These are phyloP conservation scores for Ophiostoma populinum DNA, from an alignment of 2,329 filamentous ascomycete species.

Conservation along the genomic window DNA sequence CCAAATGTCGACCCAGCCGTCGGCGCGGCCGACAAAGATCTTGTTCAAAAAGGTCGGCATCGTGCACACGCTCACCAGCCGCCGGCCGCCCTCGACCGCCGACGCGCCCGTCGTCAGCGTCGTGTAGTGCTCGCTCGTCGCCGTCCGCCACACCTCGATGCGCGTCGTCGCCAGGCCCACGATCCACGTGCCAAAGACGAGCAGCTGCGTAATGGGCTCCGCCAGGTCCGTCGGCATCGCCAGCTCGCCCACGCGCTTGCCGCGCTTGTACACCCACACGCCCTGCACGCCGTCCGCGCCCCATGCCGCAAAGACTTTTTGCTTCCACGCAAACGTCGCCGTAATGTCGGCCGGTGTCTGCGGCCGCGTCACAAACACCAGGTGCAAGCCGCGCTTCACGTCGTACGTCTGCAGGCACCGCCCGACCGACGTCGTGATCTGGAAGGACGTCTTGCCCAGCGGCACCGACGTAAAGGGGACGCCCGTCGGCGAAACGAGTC, in stretches of 20 bases:
- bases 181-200: slow-evolving; percentile 84
- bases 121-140: slow-evolving; percentile 76
- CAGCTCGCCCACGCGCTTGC: slow-evolving; percentile 66
- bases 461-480: slow-evolving; percentile 84
- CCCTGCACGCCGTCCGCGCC: slow-evolving; percentile 43
- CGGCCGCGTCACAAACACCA: slow-evolving; percentile 84
- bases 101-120: slow-evolving; percentile 46
- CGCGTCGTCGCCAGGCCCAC: slow-evolving; percentile 58
- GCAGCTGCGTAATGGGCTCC: slow-evolving; percentile 58
- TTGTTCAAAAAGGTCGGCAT: slow-evolving; percentile 97
- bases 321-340: slow-evolving; percentile 73
- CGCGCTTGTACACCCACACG: slow-evolving; percentile 82
- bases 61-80: slow-evolving; percentile 65
- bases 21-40: slow-evolving; percentile 70
- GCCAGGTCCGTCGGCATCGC: slow-evolving; percentile 45
- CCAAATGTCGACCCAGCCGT: slow-evolving; percentile 93
- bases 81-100: slow-evolving; percentile 37
- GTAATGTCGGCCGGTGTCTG: slow-evolving; percentile 78
- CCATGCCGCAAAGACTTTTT: slow-evolving; percentile 80
- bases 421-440: slow-evolving; percentile 90
- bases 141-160: slow-evolving; percentile 79
- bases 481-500: slow-evolving; percentile 74
- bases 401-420: slow-evolving; percentile 91
- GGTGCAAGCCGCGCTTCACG: slow-evolving; percentile 70
- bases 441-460: slow-evolving; percentile 85